These are phyloP conservation scores for Coprinopsis marcescibilis DNA, from an alignment of 768 basidiomycete genomes.

Conservation along the genomic window DNA sequence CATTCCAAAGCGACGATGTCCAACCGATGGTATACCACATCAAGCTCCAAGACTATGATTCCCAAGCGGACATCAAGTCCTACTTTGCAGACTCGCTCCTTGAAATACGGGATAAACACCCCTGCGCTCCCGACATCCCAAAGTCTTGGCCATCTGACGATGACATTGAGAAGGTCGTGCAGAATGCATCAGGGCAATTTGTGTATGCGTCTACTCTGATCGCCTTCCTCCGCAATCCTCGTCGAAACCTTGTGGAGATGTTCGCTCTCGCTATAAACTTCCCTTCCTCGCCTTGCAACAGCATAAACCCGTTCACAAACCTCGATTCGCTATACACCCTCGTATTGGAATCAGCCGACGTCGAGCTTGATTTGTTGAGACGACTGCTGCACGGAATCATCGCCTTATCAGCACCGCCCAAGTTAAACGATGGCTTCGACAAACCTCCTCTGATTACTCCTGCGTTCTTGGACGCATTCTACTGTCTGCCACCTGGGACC, in stretches of 20 bases:
- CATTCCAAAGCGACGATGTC: background rate
- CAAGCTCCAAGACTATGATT: constrained; percentile 2
- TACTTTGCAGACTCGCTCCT: background rate
- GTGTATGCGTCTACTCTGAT: constrained; percentile 4
- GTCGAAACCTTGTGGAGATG: background rate
- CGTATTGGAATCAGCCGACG: background rate
- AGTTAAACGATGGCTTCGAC: no score
- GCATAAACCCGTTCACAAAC: background rate
- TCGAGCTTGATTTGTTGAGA: background rate
- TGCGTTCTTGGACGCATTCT: no score
- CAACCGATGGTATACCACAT: background rate
- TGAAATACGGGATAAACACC: background rate
- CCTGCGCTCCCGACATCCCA: background rate
- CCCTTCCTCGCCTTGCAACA: background rate
- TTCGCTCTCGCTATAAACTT: background rate
- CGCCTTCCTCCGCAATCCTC: constrained; percentile 9
- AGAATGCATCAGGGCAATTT: constrained; percentile 2
- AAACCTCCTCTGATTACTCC: no score
- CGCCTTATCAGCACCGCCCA: no score
- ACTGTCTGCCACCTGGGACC: no score
- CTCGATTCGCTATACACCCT: background rate
- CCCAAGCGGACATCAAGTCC: background rate
- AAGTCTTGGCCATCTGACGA: constrained; percentile 5
- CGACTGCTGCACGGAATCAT: background rate
- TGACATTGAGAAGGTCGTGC: background rate